Base-by-base conservation (phyloP, 495 filamentous ascomycete species). In the Penicillium herquei region DNA sequence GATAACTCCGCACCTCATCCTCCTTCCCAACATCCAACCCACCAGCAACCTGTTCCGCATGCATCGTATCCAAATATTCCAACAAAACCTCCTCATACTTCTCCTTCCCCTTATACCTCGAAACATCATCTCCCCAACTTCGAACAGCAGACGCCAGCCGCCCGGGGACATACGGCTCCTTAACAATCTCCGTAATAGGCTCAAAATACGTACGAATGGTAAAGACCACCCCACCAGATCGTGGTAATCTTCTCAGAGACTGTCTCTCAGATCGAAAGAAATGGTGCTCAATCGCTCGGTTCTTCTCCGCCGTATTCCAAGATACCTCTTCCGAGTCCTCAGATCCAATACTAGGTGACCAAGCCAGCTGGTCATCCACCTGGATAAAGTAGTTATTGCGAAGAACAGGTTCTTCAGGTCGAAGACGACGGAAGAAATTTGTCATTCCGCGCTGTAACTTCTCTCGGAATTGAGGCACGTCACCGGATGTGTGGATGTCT, bases 121-220 rank as follows among this genome's bases (percentile, higher is more conserved):
- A 81, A 9, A 96, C 91, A 78, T 94, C 88, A 47, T 90, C 86
- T 1, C 87, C 88, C 92, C 91, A 96, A 72, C 89, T 95, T 54
- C 92, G 71, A 11, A 92, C 70, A 21, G 86, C 89, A 55, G 82
- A 85, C 32, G 88, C 88, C 66, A 92, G 64, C 43, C 89, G 61
- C 0, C 88, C 88, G 0, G 89, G 87, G 7, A 91, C 86, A 64
- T 84, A 87, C 14, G 79, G 78, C 73, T 91, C 87, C 71, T 85
- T 73, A 0, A 70, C 81, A 57, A 91, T 78, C 47, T 82, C 83
- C 13, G 73, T 83, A 50, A 91, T 72, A 0, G 87, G 87, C 56
- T 87, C 81, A 62, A 91, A 91, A 69, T 91, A 91, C 12, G 89
- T 91, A 42, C 89, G 67, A 61, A 91, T 90, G 0, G 88, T 91